phyloP scores from a whole-genome alignment of 345 rosid species.

The Rhizophora mangle region DNA sequence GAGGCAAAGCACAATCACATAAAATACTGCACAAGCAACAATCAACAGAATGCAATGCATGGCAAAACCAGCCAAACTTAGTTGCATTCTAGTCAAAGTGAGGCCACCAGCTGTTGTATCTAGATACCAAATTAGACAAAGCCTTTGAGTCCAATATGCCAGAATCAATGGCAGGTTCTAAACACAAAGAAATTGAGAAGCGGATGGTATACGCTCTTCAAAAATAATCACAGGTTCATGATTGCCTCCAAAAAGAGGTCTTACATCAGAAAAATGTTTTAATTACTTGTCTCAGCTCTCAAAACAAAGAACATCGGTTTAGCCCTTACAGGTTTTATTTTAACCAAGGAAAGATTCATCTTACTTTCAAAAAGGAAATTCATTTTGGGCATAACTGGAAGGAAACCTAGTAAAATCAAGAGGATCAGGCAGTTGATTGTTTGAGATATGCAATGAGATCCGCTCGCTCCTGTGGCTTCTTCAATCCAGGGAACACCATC shows the following conservation, averaged over 20 bases:
- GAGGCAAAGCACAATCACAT: too few relatives aligned
- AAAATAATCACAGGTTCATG: background rate
- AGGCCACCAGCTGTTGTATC: too few relatives aligned
- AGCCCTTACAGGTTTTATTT: background rate
- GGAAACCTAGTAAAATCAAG: background rate
- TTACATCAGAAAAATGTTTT: background rate
- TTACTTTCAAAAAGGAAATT: background rate
- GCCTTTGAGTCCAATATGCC: too few relatives aligned
- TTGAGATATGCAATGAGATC: conserved; percentile 87
- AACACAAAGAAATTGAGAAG: too few relatives aligned
- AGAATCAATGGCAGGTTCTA: too few relatives aligned
- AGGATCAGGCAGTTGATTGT: conserved; percentile 49
- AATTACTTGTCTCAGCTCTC: background rate
- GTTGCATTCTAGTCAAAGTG: too few relatives aligned
- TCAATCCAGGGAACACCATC: conserved; percentile 93
- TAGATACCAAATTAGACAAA: too few relatives aligned
- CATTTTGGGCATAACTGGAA: background rate
- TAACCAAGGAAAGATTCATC: background rate
- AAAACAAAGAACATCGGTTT: background rate
- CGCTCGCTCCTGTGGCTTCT: conserved; percentile 83
- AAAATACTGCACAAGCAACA: too few relatives aligned
- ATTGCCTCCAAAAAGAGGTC: background rate
- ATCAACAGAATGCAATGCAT: too few relatives aligned
- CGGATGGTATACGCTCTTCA: background rate
- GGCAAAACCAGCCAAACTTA: too few relatives aligned